A percentile compares a stretch with the other conserved stretches of the same genome.
These are phyloP conservation scores for Penstemon newberryi DNA, from an alignment of 257 asterid genomes.

Conservation along the genomic window DNA sequence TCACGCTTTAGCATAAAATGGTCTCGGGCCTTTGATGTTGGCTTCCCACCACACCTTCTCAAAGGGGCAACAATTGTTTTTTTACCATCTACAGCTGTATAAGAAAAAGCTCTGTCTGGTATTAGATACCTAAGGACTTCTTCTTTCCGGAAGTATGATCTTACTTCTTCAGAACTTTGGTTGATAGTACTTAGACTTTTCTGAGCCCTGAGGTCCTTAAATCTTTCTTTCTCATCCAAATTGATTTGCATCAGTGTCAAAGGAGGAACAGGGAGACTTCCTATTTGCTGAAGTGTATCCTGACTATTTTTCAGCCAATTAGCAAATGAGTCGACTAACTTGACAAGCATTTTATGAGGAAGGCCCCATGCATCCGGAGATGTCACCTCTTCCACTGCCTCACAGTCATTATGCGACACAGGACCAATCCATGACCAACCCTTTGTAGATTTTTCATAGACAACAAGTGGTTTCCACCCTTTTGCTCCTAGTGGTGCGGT, in stretches of 20 bases:
- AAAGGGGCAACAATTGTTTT: constrained; percentile 95
- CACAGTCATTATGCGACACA: constrained; percentile 49
- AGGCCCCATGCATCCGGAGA: constrained; percentile 97
- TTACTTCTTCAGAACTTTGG: constrained; percentile 90
- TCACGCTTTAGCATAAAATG: constrained; percentile 96
- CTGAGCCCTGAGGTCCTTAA: constrained; percentile 96
- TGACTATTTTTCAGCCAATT: constrained; percentile 98
- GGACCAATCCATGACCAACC: constrained; percentile 99
- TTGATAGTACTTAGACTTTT: constrained; percentile 89
- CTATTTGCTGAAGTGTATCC: constrained; percentile 95
- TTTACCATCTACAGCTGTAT: constrained; percentile 93
- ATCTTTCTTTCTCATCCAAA: constrained; percentile 93
- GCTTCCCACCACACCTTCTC: constrained; percentile 99
- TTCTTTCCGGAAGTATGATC: constrained; percentile 79
- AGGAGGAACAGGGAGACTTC: constrained; percentile 95
- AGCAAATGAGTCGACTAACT: constrained; percentile 90
- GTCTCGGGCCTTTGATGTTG: constrained; percentile 99
- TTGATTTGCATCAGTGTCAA: constrained; percentile 64
- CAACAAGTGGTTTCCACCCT: constrained; percentile 96
- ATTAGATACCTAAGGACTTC: constrained; percentile 92
- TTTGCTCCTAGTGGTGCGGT: constrained; percentile 98
- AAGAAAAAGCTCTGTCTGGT: constrained; percentile 93
- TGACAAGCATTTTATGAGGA: constrained; percentile 95
- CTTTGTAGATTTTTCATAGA: constrained; percentile 71
- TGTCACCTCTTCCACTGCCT: constrained; percentile 73